A percentile compares a stretch with the other conserved stretches of the same genome.
Conservation (phyloP, 1,139 yeast genomes). For the Blastobotrys illinoisensis region DNA sequence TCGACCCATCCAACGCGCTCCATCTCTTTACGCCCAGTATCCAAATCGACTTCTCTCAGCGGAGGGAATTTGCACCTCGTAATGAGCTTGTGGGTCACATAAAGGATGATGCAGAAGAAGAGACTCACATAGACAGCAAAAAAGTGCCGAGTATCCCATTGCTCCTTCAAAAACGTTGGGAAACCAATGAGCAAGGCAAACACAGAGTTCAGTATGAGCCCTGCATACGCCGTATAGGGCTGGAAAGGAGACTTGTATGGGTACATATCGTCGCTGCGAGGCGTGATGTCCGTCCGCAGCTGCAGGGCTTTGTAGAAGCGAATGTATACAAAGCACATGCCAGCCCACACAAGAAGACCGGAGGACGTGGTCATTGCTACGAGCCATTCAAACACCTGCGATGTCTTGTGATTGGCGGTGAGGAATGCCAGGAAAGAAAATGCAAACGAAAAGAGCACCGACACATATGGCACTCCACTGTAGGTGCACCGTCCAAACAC, state of each 20-base stretch:
- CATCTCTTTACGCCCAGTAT: conserved; percentile 67
- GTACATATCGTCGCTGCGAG: conserved; percentile 36
- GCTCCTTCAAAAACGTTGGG: conserved; percentile 50
- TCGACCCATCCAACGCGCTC: conserved; percentile 37
- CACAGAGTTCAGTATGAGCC: conserved; percentile 50
- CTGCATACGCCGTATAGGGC: conserved; percentile 68
- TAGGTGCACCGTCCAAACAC: conserved; percentile 55
- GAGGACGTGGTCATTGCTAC: conserved; percentile 63
- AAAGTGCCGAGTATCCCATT: conserved; percentile 61
- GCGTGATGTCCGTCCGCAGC: conserved; percentile 36
- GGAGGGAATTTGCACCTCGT: conserved; percentile 52
- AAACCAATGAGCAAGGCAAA: conserved; percentile 66
- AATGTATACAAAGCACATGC: conserved; percentile 68
- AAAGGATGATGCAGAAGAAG: conserved; percentile 49
- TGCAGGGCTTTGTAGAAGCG: conserved; percentile 67
- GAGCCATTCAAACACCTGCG: conserved; percentile 61
- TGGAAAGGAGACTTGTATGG: conserved; percentile 75
- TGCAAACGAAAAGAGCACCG: conserved; percentile 57
- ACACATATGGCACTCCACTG: conserved; percentile 66
- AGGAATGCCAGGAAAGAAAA: conserved; percentile 59
- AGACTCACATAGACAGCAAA: conserved; percentile 65
- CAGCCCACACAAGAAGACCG: conserved; percentile 73
- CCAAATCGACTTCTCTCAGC: conserved; percentile 65
- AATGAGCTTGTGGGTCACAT: conserved; percentile 49
- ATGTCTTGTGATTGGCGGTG: conserved; percentile 53